Percentiles rank a stretch among this genome's conserved stretches.
These are phyloP conservation scores for Pseudogymnoascus sp. DNA, from an alignment of 2,329 filamentous ascomycete genomes.

Conservation along the genomic window DNA sequence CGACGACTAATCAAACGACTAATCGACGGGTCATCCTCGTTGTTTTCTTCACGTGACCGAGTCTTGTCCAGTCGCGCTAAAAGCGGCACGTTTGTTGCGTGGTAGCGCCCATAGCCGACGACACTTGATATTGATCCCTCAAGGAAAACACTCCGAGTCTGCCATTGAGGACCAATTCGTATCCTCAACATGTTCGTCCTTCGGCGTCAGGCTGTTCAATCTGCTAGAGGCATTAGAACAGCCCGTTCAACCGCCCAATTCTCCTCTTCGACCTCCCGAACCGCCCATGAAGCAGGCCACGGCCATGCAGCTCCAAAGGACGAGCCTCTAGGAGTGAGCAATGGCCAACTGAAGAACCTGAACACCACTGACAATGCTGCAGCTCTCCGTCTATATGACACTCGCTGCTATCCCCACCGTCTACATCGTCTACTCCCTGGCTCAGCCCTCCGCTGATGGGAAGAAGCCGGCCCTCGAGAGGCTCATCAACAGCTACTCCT, in stretches of 20 bases:
- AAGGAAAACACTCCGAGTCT: neutral
- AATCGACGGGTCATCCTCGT: neutral
- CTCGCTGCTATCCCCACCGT: constrained; percentile 37
- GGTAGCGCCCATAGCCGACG: constrained; percentile 8
- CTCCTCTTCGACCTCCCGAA: constrained; percentile 7
- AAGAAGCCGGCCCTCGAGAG: constrained; percentile 35
- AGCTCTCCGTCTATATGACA: constrained; percentile 40
- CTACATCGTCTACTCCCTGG: constrained; percentile 36
- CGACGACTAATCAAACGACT: neutral
- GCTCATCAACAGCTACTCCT: constrained; percentile 46
- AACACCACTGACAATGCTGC: constrained; percentile 16
- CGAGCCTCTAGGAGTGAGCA: constrained; percentile 41
- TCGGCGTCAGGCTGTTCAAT: constrained; percentile 25
- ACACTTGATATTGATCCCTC: constrained; percentile 7
- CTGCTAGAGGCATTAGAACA: constrained; percentile 20
- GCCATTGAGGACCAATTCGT: constrained; percentile 7
- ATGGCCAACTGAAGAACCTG: neutral
- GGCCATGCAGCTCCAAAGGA: constrained; percentile 32
- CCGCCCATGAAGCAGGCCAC: constrained; percentile 22
- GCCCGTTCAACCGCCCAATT: constrained; percentile 10
- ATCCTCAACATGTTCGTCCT: constrained; percentile 23
- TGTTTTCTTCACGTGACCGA: neutral
- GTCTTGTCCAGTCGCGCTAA: neutral
- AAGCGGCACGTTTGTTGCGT: constrained; percentile 8
- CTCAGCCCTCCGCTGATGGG: constrained; percentile 30